A percentile compares a stretch with the other conserved stretches of the same genome.
These are phyloP conservation scores for Vigna unguiculata DNA, from an alignment of 306 rosid species.

Conservation along the genomic window DNA sequence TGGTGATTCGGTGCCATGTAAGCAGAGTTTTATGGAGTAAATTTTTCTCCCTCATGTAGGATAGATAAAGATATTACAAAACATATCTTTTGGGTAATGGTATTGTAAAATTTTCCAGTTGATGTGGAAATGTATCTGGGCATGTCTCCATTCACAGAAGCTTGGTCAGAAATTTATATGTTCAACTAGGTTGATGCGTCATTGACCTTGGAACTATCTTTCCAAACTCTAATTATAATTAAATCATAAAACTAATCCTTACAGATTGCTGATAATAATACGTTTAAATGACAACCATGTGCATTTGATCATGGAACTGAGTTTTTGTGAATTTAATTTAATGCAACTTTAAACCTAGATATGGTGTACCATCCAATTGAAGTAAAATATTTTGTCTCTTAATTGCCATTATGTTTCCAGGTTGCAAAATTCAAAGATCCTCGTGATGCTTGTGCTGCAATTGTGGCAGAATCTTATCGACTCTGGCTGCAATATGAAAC, in stretches of 20 bases:
- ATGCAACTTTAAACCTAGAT: conserved; percentile 19
- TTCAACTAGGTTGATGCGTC: conserved; percentile 29
- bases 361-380: conserved; percentile 21
- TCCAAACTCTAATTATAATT: conserved; percentile 21
- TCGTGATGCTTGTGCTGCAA: conserved; percentile 99
- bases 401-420: conserved; percentile 53
- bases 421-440: conserved; percentile 92
- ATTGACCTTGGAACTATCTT: conserved; percentile 13
- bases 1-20: conserved; percentile 11
- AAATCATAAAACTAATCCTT: conserved; percentile 16
- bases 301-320: conserved; percentile 12
- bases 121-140: conserved; percentile 22
- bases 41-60: conserved; percentile 11
- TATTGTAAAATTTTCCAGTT: conserved; percentile 24
- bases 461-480: conserved; percentile 96
- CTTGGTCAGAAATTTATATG: conserved; percentile 21
- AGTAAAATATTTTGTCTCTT: conserved; percentile 36
- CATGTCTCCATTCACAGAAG: conserved; percentile 7
- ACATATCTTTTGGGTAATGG: background rate
- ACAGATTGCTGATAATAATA: background rate
- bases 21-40: conserved; percentile 25
- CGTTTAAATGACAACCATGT: background rate
- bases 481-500: conserved; percentile 99
- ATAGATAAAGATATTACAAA: background rate
- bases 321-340: conserved; percentile 37